phyloP scores from a whole-genome alignment of 1,284 basidiomycete species.

The Stygiomarasmius scandens region DNA sequence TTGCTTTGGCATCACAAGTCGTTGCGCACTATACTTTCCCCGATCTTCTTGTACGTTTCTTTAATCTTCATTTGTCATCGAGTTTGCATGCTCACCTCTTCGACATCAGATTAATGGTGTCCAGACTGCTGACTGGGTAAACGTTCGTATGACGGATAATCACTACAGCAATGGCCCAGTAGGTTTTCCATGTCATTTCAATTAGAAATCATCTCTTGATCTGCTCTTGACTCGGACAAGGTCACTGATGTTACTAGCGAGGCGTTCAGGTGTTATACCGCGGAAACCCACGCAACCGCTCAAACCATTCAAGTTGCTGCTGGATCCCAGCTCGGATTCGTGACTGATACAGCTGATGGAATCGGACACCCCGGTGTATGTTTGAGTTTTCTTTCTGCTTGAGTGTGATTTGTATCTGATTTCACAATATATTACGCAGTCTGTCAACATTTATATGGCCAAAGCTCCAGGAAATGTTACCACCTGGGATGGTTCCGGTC shows the following conservation, averaged over 20 bases:
- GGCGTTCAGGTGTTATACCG: constrained; percentile 46
- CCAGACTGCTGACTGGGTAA: constrained; percentile 39
- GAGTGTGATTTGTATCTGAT: too few relatives aligned
- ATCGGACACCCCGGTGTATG: constrained; percentile 47
- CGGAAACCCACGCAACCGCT: constrained; percentile 33
- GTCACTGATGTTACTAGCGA: constrained; percentile 37
- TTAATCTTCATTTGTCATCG: too few relatives aligned
- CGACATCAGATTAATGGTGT: constrained; percentile 40
- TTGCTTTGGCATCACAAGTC: too few relatives aligned
- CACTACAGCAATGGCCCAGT: constrained; percentile 43
- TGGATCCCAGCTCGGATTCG: constrained; percentile 36
- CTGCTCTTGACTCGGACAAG: constrained; percentile 18
- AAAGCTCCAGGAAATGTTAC: constrained; percentile 35
- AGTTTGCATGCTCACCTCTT: too few relatives aligned
- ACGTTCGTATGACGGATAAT: constrained; percentile 49
- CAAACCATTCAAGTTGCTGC: constrained; percentile 38
- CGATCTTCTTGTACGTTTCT: too few relatives aligned
- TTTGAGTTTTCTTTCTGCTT: constrained; percentile 13
- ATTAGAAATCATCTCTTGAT: too few relatives aligned
- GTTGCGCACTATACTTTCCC: too few relatives aligned
- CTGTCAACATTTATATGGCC: constrained; percentile 44
- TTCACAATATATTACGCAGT: constrained; percentile 16
- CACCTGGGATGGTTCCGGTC: constrained; percentile 39
- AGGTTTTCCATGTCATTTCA: not conserved
- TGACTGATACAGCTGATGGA: constrained; percentile 26